Evolutionary conservation across 352 stramenopile genomes (phyloP).

Genomic region (Phytophthora uliginosa): DNA sequence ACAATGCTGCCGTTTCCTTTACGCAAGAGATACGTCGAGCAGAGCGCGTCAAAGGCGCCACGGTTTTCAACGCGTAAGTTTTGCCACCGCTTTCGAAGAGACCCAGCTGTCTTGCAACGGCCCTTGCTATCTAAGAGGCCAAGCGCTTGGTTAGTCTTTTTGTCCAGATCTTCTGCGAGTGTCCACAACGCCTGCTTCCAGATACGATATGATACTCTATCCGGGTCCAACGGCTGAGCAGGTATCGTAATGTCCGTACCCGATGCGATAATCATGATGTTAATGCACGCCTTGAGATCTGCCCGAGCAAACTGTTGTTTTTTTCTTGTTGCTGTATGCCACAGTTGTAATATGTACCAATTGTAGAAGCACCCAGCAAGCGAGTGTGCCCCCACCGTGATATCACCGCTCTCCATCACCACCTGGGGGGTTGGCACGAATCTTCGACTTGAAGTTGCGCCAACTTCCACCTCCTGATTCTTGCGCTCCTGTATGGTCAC

Average conservation of each 20-base stretch:
- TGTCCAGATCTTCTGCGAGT: not conserved
- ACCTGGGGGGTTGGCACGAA: not conserved
- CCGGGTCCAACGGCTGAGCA: not conserved
- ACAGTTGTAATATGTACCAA: not conserved
- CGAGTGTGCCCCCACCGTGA: not conserved
- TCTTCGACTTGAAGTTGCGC: not conserved
- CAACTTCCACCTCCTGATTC: not conserved
- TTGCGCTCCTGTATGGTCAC: not conserved
- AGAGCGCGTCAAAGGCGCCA: not conserved
- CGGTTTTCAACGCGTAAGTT: not conserved
- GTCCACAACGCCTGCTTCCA: not conserved
- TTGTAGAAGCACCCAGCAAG: not conserved
- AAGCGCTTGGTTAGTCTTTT: not conserved
- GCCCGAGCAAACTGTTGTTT: not conserved
- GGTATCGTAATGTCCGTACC: not conserved
- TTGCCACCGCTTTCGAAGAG: not conserved
- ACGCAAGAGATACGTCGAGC: not conserved
- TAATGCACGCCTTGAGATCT: not conserved
- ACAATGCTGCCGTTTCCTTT: not conserved
- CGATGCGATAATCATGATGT: not conserved
- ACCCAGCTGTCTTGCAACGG: not conserved
- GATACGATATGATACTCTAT: not conserved
- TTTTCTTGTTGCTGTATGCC: not conserved
- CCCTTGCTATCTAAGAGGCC: not conserved
- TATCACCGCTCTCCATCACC: not conserved